Conservation (phyloP, 2,329 filamentous ascomycete species). For the Talaromyces sp. region DNA sequence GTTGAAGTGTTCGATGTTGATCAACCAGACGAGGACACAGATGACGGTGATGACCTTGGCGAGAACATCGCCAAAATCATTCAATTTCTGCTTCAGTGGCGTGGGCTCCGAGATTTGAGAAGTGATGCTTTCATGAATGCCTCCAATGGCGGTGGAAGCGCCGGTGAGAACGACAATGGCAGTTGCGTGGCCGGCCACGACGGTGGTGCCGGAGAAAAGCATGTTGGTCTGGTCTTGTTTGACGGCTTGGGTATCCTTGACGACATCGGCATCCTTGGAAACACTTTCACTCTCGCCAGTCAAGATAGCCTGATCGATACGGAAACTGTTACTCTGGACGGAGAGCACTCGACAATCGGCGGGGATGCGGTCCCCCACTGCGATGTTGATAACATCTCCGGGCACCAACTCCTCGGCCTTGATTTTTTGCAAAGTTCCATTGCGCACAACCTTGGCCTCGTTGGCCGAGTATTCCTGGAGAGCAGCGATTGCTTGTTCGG, state of each 20-base stretch:
- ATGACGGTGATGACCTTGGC: constrained; percentile 98
- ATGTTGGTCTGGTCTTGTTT: constrained; percentile 98
- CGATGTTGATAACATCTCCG: constrained; percentile 81
- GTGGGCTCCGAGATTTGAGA: constrained; percentile 97
- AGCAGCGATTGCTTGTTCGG: constrained; percentile 96
- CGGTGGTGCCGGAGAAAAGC: constrained; percentile 96
- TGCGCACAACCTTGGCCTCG: constrained; percentile 86
- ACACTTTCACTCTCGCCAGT: constrained; percentile 98
- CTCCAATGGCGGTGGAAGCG: constrained; percentile 86
- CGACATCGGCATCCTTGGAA: constrained; percentile 66
- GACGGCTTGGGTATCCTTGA: constrained; percentile 78
- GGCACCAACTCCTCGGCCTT: constrained; percentile 97
- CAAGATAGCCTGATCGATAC: constrained; percentile 92
- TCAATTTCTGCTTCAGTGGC: constrained; percentile 95
- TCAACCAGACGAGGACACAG: constrained; percentile 93
- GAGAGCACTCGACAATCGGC: constrained; percentile 87
- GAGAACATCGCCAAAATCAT: constrained; percentile 92
- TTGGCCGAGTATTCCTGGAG: constrained; percentile 99
- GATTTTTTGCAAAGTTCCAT: constrained; percentile 73
- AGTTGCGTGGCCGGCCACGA: constrained; percentile 87
- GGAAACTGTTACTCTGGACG: constrained; percentile 96
- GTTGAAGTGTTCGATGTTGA: constrained; percentile 96
- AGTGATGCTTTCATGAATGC: constrained; percentile 98
- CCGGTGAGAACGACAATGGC: constrained; percentile 90
- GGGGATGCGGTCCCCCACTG: constrained; percentile 88